phyloP scores from a whole-genome alignment of 495 filamentous ascomycete species.

The Pyrenopolyporus hunteri region DNA sequence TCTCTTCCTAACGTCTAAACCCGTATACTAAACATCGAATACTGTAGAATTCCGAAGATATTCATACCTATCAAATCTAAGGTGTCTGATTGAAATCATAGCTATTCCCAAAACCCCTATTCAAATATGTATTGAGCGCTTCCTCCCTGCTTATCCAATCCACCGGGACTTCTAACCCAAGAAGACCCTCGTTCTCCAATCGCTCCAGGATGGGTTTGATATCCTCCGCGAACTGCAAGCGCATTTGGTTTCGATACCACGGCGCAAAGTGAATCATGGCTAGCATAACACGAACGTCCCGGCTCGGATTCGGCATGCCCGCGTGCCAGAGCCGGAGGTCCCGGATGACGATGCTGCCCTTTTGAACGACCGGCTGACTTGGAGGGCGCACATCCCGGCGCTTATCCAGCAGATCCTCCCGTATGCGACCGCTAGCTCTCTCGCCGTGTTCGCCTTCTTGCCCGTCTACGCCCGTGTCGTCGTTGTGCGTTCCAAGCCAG shows the following conservation, averaged over 20 bases:
- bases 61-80: too few relatives aligned
- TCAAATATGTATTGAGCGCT: slow-evolving; percentile 47
- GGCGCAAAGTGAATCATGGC: slow-evolving; percentile 59
- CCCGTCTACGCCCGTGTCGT: slow-evolving; percentile 37
- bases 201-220: slow-evolving; percentile 47
- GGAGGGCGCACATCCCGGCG: slow-evolving; percentile 47
- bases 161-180: slow-evolving; percentile 52
- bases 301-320: slow-evolving; percentile 61
- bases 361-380: slow-evolving; percentile 56
- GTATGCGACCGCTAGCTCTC: slow-evolving; percentile 57
- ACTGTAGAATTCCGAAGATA: too few relatives aligned
- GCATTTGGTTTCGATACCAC: slow-evolving; percentile 60
- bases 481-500: slow-evolving; percentile 64
- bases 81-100: slow-evolving; percentile 55
- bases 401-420: slow-evolving; percentile 48
- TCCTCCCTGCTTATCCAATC: slow-evolving; percentile 48
- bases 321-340: slow-evolving; percentile 67
- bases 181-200: slow-evolving; percentile 29
- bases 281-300: slow-evolving; percentile 60
- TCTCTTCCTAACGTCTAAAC: too few relatives aligned
- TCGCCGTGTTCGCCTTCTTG: slow-evolving; percentile 59
- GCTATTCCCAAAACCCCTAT: slow-evolving; percentile 56
- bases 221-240: slow-evolving; percentile 54
- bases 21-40: too few relatives aligned
- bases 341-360: slow-evolving; percentile 59